Base-by-base conservation (phyloP, 2,329 filamentous ascomycete genomes). In the Aspergillus niger region DNA sequence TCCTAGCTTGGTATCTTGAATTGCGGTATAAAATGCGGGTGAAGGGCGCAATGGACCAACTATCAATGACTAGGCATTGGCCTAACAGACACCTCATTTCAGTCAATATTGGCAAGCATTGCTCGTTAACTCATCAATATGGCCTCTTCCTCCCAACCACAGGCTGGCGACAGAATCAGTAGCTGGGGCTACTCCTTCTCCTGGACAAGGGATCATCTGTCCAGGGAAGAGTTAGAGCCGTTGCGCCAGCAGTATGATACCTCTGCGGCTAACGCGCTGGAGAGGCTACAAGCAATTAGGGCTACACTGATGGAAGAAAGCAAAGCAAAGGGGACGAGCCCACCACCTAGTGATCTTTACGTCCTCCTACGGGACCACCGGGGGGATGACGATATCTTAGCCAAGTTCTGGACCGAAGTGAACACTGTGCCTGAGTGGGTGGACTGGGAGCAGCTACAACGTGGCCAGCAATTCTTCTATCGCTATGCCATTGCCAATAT, bases 391-490 rank as follows among this genome's bases (percentile, higher is more conserved):
- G 76, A 82, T 38, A 80, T 83, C 28, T 75, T 87, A 38, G 65
- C 70, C 8, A 66, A 81, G 57, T 77, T 93, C 20, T 92, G 89
- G 90, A 70, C 75, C 1, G 81, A 91, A 69, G 79, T 88, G 49
- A 86, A 86, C 59, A 85, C 82, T 0, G 76, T 91, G 2, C 90
- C 89, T 0, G 79, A 83, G 1, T 92, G 89, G 89, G 89, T 92
- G 8, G 86, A 91, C 70, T 92, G 89, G 89, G 82, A 83, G 2
- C 88, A 91, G 71, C 87, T 93, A 60, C 80, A 81, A 57, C 82
- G 89, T 65, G 90, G 89, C 0, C 90, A 92, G 72, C 83, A 88
- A 65, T 84, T 91, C 2, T 90, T 92, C 69, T 91, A 91, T 73
- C 84, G 89, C 22, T 92, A 92, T 72, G 88, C 85, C 20, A 86